A percentile compares a stretch with the other conserved stretches of the same genome.
Conservation (phyloP, 257 asterid genomes). For the Solanum neorickii region DNA sequence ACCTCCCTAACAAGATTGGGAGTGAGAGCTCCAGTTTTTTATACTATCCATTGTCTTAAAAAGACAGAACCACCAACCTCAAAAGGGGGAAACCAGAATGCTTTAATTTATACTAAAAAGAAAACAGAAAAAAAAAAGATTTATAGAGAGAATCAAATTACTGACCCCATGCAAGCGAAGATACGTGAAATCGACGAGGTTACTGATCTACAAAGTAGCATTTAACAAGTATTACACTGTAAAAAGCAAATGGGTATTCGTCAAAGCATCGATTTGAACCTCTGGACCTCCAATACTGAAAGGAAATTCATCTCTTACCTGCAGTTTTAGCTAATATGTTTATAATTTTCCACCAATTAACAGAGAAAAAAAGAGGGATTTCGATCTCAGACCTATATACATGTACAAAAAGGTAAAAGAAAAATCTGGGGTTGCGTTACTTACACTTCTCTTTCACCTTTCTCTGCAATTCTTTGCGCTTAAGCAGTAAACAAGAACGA, state of each 20-base stretch:
- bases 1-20: neutral
- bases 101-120: neutral
- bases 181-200: constrained; percentile 44
- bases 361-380: neutral
- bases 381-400: neutral
- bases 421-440: neutral
- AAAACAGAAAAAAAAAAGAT: neutral
- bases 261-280: constrained; percentile 1
- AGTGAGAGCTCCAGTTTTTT: neutral
- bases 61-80: neutral
- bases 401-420: neutral
- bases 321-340: neutral
- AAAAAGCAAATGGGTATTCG: neutral
- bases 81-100: neutral
- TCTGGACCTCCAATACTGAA: neutral
- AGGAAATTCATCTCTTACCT: neutral
- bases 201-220: constrained; percentile 21
- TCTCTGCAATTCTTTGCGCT: neutral
- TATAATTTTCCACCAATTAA: neutral
- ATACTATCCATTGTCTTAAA: neutral
- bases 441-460: neutral
- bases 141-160: constrained; percentile 7
- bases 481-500: neutral
- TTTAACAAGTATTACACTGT: constrained; percentile 1
- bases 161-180: constrained; percentile 92